Conservation (phyloP, 805 yeast genomes). For the Metschnikowia borealis region DNA sequence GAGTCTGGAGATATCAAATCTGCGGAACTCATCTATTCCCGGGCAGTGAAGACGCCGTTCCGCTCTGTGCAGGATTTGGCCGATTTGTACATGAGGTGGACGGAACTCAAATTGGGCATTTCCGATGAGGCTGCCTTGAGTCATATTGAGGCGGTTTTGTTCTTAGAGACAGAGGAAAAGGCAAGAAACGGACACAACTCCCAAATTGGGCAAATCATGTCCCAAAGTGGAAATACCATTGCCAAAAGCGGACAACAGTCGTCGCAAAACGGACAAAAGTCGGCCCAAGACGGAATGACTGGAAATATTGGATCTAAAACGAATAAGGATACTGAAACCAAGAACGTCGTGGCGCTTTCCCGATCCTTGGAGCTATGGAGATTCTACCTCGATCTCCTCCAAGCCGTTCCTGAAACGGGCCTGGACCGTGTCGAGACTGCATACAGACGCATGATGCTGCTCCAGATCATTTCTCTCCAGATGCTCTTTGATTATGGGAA, state of each 20-base stretch:
- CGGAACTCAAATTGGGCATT: conserved; percentile 54
- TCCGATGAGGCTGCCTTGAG: conserved; percentile 40
- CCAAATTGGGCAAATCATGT: no score
- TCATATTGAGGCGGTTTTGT: conserved; percentile 32
- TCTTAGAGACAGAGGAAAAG: background rate
- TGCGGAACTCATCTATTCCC: conserved; percentile 59
- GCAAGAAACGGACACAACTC: no score
- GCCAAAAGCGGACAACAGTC: no score
- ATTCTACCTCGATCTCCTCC: conserved; percentile 66
- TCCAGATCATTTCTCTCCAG: conserved; percentile 67
- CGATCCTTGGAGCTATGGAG: conserved; percentile 68
- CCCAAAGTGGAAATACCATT: no score
- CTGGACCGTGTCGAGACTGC: conserved; percentile 20
- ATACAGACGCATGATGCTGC: conserved; percentile 27
- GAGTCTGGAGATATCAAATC: conserved; percentile 49
- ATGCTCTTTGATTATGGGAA: conserved; percentile 63
- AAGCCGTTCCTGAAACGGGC: conserved; percentile 44
- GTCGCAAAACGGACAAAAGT: no score
- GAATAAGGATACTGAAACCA: background rate
- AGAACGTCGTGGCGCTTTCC: conserved; percentile 29
- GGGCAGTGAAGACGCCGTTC: conserved; percentile 70
- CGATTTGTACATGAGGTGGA: conserved; percentile 71
- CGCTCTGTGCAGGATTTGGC: conserved; percentile 59
- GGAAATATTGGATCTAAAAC: no score
- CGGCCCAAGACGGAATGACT: no score